phyloP scores from a whole-genome alignment of 202 grass and related monocot genomes.

The Schoenoplectus triqueter region DNA sequence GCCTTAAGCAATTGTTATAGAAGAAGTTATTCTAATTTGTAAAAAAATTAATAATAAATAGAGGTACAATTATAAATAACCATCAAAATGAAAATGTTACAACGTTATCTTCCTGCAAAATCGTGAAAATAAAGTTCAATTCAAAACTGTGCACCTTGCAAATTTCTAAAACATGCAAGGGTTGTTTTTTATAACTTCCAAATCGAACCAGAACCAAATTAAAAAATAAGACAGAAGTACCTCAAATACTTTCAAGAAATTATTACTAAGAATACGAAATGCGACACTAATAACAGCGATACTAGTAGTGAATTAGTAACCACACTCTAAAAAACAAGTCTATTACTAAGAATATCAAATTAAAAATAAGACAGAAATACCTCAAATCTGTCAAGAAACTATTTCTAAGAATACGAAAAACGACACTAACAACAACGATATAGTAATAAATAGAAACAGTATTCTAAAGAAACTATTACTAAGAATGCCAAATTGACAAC shows the following conservation, averaged over 20 bases:
- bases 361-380: no score
- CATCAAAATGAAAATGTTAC: not conserved
- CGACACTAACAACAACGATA: no score
- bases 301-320: not conserved
- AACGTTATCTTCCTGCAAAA: not conserved
- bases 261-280: not conserved
- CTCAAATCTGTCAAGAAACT: no score
- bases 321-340: no score
- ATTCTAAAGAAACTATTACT: no score
- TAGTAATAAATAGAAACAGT: no score
- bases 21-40: not conserved
- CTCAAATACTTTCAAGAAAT: not conserved
- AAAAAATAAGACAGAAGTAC: not conserved
- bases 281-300: not conserved
- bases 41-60: constrained; percentile 3
- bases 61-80: not conserved
- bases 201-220: constrained; percentile 19
- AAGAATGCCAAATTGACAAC: no score
- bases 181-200: not conserved
- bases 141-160: constrained; percentile 3
- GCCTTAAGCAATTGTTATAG: not conserved
- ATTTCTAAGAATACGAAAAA: no score
- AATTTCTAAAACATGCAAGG: constrained; percentile 11
- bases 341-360: no score
- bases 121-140: constrained; percentile 9